Percentiles rank a stretch among this genome's conserved stretches.
Evolutionary conservation across 2,329 filamentous ascomycete species (phyloP).

Genomic region (Aspergillus sp.): DNA sequence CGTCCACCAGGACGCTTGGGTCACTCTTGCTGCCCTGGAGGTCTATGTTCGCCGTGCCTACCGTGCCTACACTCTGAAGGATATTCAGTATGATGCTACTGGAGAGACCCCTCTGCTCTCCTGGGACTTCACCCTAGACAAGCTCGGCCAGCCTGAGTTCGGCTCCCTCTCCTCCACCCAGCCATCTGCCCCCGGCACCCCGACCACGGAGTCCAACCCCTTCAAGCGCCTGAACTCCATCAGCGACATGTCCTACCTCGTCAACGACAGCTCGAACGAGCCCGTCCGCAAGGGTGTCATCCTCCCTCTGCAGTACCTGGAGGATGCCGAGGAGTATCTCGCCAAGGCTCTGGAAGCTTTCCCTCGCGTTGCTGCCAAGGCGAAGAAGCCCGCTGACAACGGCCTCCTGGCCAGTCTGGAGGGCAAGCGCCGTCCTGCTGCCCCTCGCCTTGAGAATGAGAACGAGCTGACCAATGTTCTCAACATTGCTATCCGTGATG

Average conservation of each 20-base stretch:
- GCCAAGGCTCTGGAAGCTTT: slow-evolving; percentile 81
- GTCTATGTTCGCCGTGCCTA: slow-evolving; percentile 96
- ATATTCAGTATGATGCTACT: slow-evolving; percentile 81
- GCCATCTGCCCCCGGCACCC: slow-evolving; percentile 80
- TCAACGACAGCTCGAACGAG: slow-evolving; percentile 67
- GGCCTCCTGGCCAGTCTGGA: slow-evolving; percentile 71
- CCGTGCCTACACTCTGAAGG: slow-evolving; percentile 88
- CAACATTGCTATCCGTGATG: slow-evolving; percentile 87
- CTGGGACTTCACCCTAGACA: slow-evolving; percentile 95
- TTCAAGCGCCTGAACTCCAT: slow-evolving; percentile 90
- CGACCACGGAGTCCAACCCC: slow-evolving; percentile 58
- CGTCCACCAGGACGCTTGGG: slow-evolving; percentile 89
- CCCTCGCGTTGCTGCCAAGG: slow-evolving; percentile 56
- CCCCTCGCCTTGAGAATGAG: slow-evolving; percentile 55
- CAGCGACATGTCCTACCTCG: slow-evolving; percentile 91
- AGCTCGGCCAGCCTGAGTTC: slow-evolving; percentile 88
- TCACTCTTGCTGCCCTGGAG: slow-evolving; percentile 87
- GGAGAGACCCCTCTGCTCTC: slow-evolving; percentile 70
- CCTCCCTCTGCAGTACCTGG: slow-evolving; percentile 86
- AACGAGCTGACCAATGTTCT: slow-evolving; percentile 88
- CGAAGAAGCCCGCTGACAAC: slow-evolving; percentile 55
- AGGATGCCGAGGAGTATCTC: slow-evolving; percentile 87
- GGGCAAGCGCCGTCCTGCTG: slow-evolving; percentile 64
- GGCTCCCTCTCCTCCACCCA: slow-evolving; percentile 73
- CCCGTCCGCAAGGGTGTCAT: slow-evolving; percentile 89